These are phyloP conservation scores for Trypanosoma conorhini DNA, from an alignment of 208 protist species.

Conservation along the genomic window DNA sequence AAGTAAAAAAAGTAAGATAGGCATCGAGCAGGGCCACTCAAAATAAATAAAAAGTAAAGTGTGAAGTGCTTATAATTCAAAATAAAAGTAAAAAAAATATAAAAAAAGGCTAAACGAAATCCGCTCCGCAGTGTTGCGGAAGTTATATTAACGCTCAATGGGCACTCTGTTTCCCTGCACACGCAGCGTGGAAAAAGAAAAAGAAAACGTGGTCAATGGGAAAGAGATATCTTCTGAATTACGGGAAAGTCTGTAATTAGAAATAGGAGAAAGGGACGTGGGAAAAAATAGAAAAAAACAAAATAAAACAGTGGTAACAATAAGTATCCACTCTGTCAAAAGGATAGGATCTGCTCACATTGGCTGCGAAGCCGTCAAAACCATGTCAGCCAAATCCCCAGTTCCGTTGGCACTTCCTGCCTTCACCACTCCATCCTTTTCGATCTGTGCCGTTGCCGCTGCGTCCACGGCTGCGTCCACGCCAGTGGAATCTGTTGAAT, in stretches of 20 bases:
- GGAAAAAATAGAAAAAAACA: constrained; percentile 1
- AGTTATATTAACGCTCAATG: not conserved
- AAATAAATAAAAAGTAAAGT: not conserved
- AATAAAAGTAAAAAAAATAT: not conserved
- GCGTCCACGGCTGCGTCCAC: not conserved
- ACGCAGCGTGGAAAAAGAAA: not conserved
- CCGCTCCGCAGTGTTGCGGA: not conserved
- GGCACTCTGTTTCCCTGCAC: constrained; percentile 8
- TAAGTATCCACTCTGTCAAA: not conserved
- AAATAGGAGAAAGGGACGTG: constrained; percentile 13
- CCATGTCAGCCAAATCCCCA: not conserved
- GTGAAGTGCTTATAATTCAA: no score
- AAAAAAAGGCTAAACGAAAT: constrained; percentile 8
- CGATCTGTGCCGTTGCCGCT: not conserved
- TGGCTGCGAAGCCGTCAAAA: not conserved
- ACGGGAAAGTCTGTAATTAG: not conserved
- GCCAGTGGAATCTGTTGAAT: constrained; percentile 6
- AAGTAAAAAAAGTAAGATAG: not conserved
- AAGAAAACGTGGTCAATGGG: not conserved
- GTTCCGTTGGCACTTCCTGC: not conserved
- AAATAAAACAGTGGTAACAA: not conserved
- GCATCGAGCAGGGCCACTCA: not conserved
- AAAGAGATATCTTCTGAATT: not conserved
- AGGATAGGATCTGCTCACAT: not conserved
- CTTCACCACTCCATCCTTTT: constrained; percentile 7